Evolutionary conservation across 2,329 filamentous ascomycete genomes (phyloP).

Genomic region (Alternaria sp.): DNA sequence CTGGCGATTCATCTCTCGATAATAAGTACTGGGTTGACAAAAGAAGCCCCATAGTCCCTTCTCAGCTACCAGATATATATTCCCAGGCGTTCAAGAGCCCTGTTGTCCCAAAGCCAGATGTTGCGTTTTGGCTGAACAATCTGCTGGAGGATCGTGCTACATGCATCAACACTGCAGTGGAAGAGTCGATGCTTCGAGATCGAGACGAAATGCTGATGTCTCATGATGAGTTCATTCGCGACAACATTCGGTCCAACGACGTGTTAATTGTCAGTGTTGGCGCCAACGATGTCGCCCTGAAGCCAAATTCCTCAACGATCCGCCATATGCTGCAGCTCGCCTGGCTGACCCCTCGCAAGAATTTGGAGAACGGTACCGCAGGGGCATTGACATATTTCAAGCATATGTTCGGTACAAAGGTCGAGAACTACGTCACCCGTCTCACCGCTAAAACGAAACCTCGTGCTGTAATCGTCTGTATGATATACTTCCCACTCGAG

Average conservation of each 20-base stretch:
- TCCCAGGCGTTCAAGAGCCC: constrained; percentile 32
- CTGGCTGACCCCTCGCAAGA: constrained; percentile 37
- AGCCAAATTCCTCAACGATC: constrained; percentile 39
- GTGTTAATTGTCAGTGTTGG: constrained; percentile 50
- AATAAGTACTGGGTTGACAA: constrained; percentile 50
- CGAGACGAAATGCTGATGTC: constrained; percentile 37
- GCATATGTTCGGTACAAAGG: constrained; percentile 39
- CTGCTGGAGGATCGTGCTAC: constrained; percentile 43
- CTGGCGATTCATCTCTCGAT: constrained; percentile 52
- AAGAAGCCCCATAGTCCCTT: constrained; percentile 13
- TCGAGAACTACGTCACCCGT: constrained; percentile 38
- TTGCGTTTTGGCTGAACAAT: constrained; percentile 51
- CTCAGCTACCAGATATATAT: constrained; percentile 42
- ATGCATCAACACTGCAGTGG: constrained; percentile 48
- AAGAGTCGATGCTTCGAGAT: constrained; percentile 47
- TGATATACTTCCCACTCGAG: constrained; percentile 53
- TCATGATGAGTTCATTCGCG: constrained; percentile 49
- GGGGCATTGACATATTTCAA: constrained; percentile 44
- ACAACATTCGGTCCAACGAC: constrained; percentile 43
- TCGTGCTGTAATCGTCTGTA: constrained; percentile 47
- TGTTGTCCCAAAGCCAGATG: constrained; percentile 40
- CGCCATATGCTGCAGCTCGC: constrained; percentile 45
- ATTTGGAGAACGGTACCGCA: constrained; percentile 36
- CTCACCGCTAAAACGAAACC: constrained; percentile 43
- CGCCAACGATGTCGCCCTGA: constrained; percentile 49